Evolutionary conservation across 495 filamentous ascomycete genomes (phyloP), one percentile per base, ranked within the genome.

Genomic region (Talaromyces liani): DNA sequence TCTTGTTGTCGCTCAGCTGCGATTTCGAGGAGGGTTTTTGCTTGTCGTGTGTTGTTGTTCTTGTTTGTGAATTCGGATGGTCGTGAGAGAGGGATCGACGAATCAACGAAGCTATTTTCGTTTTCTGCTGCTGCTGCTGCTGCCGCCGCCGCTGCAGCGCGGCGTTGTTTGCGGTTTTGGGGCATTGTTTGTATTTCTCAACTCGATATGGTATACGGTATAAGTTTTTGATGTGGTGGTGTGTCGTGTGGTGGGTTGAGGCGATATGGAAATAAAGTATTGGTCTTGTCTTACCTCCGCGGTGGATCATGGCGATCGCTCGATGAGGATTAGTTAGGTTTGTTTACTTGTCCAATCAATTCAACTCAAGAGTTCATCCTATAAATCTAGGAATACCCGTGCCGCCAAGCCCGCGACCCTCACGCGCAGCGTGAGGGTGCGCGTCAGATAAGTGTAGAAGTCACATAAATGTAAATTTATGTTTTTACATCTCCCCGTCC

Each of bases 21-120:
- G 45, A 84, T 72, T 41, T 84, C 79, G 62, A 79, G 70, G 31
- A 84, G 69, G n/a, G 79, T 83, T 57, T 73, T 80, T n/a, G 59
- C 29, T 67, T 67, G 45, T 62, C 74, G 29, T 73, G 71, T 14
- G 70, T 25, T 54, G 24, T 14, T 31, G 18, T 6, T 24, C 3
- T 18, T 20, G 51, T 24, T 25, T 0, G 53, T 22, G 22, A 56
- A 56, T 29, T 56, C 68, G n/a, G 72, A 65, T 2, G 79, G 79
- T 16, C 68, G 72, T 49, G 73, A 65, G 57, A 79, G 73, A 7
- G 79, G 71, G 51, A 81, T 75, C 3, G 72, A 69, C 20, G 65
- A 63, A 2, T 66, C 62, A 34, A 64, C 64, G 47, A 70, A 68
- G 63, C 22, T 39, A 71, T 60, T 45, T 47, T 56, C 33, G 18